A percentile compares a stretch with the other conserved stretches of the same genome.
Evolutionary conservation across 1,284 basidiomycete species (phyloP).

Genomic region (Puccinia hordei): DNA sequence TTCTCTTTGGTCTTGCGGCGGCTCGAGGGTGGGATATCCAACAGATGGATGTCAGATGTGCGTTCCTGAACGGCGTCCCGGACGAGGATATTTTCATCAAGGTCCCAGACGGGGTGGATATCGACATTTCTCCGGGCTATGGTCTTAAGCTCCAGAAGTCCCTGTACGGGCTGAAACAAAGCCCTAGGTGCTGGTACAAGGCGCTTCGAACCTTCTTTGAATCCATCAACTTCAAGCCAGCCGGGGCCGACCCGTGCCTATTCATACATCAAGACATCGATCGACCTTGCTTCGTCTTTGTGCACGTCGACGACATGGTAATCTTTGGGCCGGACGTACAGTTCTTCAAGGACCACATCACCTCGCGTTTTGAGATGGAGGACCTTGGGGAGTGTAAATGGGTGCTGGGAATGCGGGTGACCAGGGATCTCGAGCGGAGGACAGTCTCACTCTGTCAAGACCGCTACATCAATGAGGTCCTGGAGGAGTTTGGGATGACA

Average conservation of each 20-base stretch:
- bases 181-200: slow-evolving; percentile 12
- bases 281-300: background rate
- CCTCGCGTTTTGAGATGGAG: slow-evolving; percentile 13
- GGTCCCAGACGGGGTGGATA: background rate
- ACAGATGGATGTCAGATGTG: background rate
- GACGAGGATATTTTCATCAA: slow-evolving; percentile 5
- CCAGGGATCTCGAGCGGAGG: background rate
- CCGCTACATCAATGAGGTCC: background rate
- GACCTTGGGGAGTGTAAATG: background rate
- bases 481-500: slow-evolving; percentile 8
- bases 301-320: slow-evolving; percentile 7
- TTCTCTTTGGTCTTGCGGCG: background rate
- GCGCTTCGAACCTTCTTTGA: background rate
- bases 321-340: background rate
- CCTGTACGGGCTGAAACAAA: slow-evolving; percentile 13
- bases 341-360: background rate
- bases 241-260: background rate
- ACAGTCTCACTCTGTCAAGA: slow-evolving; percentile 12
- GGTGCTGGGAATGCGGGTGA: slow-evolving; percentile 9
- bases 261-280: background rate
- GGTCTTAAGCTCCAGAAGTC: background rate
- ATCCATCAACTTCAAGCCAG: background rate
- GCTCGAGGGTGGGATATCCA: background rate
- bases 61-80: background rate
- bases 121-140: background rate